Base-by-base conservation (phyloP, 2,329 filamentous ascomycete species). In the Penicillium polonicum region DNA sequence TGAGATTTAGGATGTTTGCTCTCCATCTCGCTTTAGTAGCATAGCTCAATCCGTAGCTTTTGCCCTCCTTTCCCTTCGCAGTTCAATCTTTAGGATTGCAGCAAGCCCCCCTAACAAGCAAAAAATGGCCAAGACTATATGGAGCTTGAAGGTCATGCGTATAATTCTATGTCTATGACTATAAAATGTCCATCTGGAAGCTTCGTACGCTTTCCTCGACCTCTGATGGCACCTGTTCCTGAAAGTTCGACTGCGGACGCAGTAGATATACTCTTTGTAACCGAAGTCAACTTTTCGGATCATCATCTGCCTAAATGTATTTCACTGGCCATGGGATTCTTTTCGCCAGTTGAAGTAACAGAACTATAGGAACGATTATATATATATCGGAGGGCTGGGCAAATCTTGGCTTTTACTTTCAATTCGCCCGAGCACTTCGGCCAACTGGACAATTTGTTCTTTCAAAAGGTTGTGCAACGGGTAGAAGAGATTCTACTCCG, bases 131-230 rank as follows among this genome's bases (percentile, higher is more conserved):
- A 4, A 2, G 19, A 15, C 19, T 4, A 15, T 15, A 7, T 0
- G 39, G 6, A 19, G 21, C 39, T 9, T 41, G 39, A 41, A 23
- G 6, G 10, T 15, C 6, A 8, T 42, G 39, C 3, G 15, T 13
- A 25, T 41, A 15, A 25, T 21, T 15, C 21, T 25, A 42, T 17
- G 19, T 25, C 21, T 23, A 4, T 3, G 21, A 42, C 13, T 15
- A 23, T 8, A 13, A 15, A 88, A 65, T 56, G 86, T 87, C 41
- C 21, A 43, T 25, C 13, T 25, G 4, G 2, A 42, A 41, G 3
- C 12, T 15, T 41, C 19, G 15, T 15, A 15, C 3, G 3, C 8
- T 41, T 15, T 17, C 7, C 33, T 15, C 12, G 5, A 33, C 12
- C 2, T 33, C 31, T 33, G 31, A 33, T 33, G 12, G 2, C 31